Evolutionary conservation across 2,329 filamentous ascomycete species (phyloP).

Genomic region (Talaromyces albobiverticillius): DNA sequence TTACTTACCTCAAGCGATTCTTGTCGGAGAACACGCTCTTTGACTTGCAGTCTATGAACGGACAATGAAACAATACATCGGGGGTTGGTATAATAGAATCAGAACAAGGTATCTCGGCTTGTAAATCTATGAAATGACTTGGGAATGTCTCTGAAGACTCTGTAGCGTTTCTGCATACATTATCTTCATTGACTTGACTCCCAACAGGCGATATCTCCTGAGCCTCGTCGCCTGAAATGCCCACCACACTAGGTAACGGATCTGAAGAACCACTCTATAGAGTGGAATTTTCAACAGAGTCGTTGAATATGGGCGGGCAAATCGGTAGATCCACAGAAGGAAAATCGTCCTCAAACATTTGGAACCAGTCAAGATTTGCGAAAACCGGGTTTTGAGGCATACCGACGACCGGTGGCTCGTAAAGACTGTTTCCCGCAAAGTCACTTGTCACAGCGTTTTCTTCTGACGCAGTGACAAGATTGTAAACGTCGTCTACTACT

Average conservation of each 20-base stretch:
- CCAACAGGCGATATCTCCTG: conserved; percentile 2
- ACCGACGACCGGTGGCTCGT: not conserved
- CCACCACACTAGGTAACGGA: conserved; percentile 2
- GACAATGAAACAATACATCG: conserved; percentile 7
- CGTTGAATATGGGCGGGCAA: not conserved
- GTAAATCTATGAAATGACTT: not conserved
- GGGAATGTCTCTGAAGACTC: not conserved
- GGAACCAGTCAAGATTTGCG: not conserved
- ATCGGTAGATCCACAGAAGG: not conserved
- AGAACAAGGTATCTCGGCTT: not conserved
- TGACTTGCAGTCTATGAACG: not conserved
- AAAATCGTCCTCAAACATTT: not conserved
- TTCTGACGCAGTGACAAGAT: not conserved
- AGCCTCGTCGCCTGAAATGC: not conserved
- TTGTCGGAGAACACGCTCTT: not conserved
- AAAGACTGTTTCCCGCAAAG: conserved; percentile 1
- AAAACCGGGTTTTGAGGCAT: not conserved
- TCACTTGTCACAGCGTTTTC: not conserved
- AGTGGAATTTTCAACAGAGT: conserved; percentile 1
- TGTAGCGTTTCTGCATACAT: conserved; percentile 8
- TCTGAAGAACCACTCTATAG: conserved; percentile 5
- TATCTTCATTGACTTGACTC: not conserved
- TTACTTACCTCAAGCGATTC: not conserved
- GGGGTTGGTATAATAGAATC: not conserved
- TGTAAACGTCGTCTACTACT: not conserved